Evolutionary conservation across 441 rosid genomes (phyloP).

Genomic region (Croton laevigatus): DNA sequence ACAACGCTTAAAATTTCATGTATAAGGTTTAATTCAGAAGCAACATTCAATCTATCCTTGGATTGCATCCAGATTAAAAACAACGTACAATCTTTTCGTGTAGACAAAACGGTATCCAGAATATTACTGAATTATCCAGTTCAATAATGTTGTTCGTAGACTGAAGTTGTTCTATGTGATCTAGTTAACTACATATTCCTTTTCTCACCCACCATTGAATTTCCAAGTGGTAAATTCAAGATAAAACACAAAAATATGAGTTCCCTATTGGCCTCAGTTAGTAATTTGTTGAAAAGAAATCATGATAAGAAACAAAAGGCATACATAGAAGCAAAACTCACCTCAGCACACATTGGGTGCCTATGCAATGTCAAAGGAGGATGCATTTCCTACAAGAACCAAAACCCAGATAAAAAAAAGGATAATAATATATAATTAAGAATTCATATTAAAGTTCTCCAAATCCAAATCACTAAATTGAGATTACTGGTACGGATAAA

Average conservation of each 20-base stretch:
- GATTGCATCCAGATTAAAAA: neutral
- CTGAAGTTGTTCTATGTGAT: neutral
- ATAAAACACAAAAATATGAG: neutral
- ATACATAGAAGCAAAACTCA: conserved; percentile 31
- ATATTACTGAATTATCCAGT: neutral
- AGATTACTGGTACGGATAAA: neutral
- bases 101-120: neutral
- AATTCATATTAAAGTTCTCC: neutral
- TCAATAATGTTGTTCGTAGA: neutral
- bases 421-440: neutral
- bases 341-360: conserved; percentile 92
- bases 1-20: neutral
- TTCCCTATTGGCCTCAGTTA: neutral
- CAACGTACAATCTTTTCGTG: neutral
- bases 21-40: neutral
- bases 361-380: conserved; percentile 87
- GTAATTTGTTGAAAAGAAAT: neutral
- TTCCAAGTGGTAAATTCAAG: neutral
- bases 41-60: neutral
- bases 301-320: conserved; percentile 8
- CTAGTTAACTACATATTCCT: neutral
- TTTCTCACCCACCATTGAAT: neutral
- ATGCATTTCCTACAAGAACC: conserved; percentile 55
- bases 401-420: neutral
- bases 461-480: neutral